These are phyloP conservation scores for Pythium sp. DNA, from an alignment of 352 stramenopile species.

Conservation along the genomic window DNA sequence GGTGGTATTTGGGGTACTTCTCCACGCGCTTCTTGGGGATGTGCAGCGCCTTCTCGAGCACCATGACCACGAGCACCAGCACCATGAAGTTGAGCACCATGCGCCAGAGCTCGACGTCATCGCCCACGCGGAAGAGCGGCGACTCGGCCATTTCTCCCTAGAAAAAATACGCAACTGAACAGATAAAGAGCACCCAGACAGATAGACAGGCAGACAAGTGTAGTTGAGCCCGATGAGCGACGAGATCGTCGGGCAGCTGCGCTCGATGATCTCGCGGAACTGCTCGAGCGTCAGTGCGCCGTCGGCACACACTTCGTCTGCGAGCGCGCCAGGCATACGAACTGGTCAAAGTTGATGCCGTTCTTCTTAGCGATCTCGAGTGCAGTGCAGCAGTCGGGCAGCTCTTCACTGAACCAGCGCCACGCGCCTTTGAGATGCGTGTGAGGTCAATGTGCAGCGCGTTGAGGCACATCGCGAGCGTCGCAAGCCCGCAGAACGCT, in stretches of 20 bases:
- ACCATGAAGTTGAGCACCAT: slow-evolving; percentile 50
- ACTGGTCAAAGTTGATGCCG: slow-evolving; percentile 69
- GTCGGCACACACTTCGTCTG: slow-evolving; percentile 40
- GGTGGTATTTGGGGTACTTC: slow-evolving; percentile 57
- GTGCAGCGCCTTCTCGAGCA: slow-evolving; percentile 47
- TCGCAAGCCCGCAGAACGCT: slow-evolving; percentile 87
- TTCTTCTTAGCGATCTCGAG: slow-evolving; percentile 67
- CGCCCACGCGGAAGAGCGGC: slow-evolving; percentile 18
- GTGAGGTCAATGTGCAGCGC: slow-evolving; percentile 73
- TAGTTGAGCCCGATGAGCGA: slow-evolving; percentile 95
- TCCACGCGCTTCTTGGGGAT: slow-evolving; percentile 40
- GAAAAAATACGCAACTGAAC: neutral
- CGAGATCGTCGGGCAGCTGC: slow-evolving; percentile 67
- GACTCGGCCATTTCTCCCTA: slow-evolving; percentile 8
- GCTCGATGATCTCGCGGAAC: slow-evolving; percentile 68
- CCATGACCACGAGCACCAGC: slow-evolving; percentile 43
- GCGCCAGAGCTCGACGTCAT: slow-evolving; percentile 49
- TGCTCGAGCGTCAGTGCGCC: slow-evolving; percentile 49
- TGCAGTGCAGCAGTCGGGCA: slow-evolving; percentile 80
- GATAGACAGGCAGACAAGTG: slow-evolving; percentile 18
- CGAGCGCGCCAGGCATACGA: slow-evolving; percentile 64
- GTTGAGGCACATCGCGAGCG: slow-evolving; percentile 81
- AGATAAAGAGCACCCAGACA: neutral
- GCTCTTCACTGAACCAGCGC: slow-evolving; percentile 84
- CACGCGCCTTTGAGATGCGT: slow-evolving; percentile 73